Evolutionary conservation across 768 basidiomycete species (phyloP), one percentile per base, ranked within the genome.

Genomic region (Tricholoma furcatifolium): DNA sequence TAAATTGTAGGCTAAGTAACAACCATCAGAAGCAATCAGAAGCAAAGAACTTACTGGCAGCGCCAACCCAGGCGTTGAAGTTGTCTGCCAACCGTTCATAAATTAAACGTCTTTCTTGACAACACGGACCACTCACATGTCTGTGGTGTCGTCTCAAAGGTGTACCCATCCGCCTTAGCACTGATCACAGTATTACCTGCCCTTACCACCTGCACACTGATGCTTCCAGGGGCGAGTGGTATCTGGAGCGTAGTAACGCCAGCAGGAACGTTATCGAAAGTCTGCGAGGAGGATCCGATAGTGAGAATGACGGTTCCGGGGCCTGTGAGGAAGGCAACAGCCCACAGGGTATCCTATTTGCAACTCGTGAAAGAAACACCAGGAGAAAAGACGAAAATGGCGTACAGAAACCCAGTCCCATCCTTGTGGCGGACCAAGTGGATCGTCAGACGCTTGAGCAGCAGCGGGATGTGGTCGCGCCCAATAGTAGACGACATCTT

Each of bases 221-320:
- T 81, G 60, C 74, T 73, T 2, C 80, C 85, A n/a, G 79, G 65
- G 0, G 79, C 64, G 41, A 86, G 71, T 14, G 79, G 72, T 27
- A 85, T 67, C 59, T 80, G 78, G 43, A 91, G 79, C 66, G 85
- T 84, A 61, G 75, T 79, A 34, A 86, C 76, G 53, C 88, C 87
- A 8, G 72, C 59, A 53, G 66, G 35, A 51, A 77, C 71, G 72
- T 75, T 65, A 59, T 58, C 47, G 67, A 73, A 74, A 6, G 71
- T 73, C 47, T 68, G 62, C 35, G 69, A 66, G 6, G 74, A 71
- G 56, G 68, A 60, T 14, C 78, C 77, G 35, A 68, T 66, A 20
- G 71, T 71, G 42, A 89, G 72, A 12, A 74, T 78, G 44, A 88
- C 81, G 12, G 72, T 75, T 43, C 77, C 77, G 14, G 77, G 66